Percentiles rank a stretch among this genome's conserved stretches.
These are phyloP conservation scores for Globisporangium abappressorium DNA, from an alignment of 352 stramenopile genomes.

Conservation along the genomic window DNA sequence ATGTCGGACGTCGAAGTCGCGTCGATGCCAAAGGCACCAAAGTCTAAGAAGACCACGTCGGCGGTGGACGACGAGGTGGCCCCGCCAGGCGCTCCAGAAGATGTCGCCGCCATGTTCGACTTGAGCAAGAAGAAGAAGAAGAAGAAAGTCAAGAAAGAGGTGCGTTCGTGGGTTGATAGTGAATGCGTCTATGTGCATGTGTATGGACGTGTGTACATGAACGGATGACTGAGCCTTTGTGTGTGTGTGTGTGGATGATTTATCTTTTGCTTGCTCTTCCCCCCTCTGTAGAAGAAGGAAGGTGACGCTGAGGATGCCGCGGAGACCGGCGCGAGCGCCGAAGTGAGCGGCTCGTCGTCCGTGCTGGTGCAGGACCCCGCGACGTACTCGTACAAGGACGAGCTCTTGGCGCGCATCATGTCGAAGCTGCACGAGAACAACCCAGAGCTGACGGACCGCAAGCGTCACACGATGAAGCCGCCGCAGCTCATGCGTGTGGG, in stretches of 20 bases:
- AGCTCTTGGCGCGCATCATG: conserved; percentile 94
- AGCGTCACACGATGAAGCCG: conserved; percentile 90
- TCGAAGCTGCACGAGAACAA: conserved; percentile 96
- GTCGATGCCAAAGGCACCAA: conserved; percentile 33
- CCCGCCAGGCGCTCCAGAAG: conserved; percentile 63
- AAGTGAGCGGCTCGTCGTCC: conserved; percentile 38
- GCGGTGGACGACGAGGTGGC: conserved; percentile 32
- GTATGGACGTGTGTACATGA: background rate
- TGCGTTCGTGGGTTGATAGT: conserved; percentile 13
- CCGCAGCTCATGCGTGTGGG: conserved; percentile 90
- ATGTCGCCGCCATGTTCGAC: conserved; percentile 90
- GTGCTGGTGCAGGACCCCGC: conserved; percentile 84
- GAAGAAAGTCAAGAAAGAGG: conserved; percentile 90
- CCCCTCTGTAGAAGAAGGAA: conserved; percentile 49
- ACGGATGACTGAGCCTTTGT: background rate
- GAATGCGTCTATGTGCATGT: background rate
- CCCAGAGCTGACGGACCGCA: conserved; percentile 95
- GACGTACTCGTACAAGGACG: conserved; percentile 95
- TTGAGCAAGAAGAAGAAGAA: conserved; percentile 91
- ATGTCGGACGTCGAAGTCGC: conserved; percentile 54
- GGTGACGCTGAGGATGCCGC: conserved; percentile 33
- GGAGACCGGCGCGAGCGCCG: conserved; percentile 26
- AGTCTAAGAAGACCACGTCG: conserved; percentile 33
- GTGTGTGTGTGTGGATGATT: background rate
- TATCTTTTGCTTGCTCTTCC: background rate